Evolutionary conservation across 768 basidiomycete genomes (phyloP), one percentile per base, ranked within the genome.

Genomic region (Cystobasidium tubakii): DNA sequence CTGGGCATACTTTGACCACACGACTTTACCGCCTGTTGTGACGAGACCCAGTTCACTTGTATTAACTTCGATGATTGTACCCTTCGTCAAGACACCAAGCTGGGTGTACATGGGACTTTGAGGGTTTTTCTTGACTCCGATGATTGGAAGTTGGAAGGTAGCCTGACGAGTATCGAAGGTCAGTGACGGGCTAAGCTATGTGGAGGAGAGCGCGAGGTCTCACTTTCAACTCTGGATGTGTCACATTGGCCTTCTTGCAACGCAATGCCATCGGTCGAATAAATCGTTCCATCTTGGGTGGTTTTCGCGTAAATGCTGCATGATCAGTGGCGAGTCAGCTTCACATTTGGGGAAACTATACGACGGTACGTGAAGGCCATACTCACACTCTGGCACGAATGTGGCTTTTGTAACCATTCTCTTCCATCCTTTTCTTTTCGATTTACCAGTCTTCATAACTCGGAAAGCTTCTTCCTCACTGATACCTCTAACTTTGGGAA

Each of bases 391-490:
- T 6, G 57, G 57, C 10, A 99, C 96, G 79, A 98, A 99, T 10
- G 96, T 99, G 36, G 96, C 96, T 83, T 99, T 99, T 71, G 92
- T 96, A 75, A 99, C 91, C 93, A 98, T 97, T 53, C 79, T 73
- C 84, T 99, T 99, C 96, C 96, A 99, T 21, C 90, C 86, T 83
- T 98, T 99, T 79, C 86, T 88, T 83, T 92, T 96, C 80, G 86
- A 90, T 84, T 97, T 97, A 70, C 96, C 96, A 0, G 95, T 93
- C 85, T 92, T 91, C 85, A 99, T 84, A 34, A 99, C 96, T 85
- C 94, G 97, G 86, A 99, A 99, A 90, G 93, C 96, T 85, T 99
- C 96, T 79, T 98, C 96, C 82, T 99, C 96, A 19, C 95, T 94
- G 78, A 99, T 97, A 23, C 96, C 96, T 74, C 95, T 84, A 66